Conservation (phyloP, 164 flowering plant species). For the Berberis vulgaris region DNA sequence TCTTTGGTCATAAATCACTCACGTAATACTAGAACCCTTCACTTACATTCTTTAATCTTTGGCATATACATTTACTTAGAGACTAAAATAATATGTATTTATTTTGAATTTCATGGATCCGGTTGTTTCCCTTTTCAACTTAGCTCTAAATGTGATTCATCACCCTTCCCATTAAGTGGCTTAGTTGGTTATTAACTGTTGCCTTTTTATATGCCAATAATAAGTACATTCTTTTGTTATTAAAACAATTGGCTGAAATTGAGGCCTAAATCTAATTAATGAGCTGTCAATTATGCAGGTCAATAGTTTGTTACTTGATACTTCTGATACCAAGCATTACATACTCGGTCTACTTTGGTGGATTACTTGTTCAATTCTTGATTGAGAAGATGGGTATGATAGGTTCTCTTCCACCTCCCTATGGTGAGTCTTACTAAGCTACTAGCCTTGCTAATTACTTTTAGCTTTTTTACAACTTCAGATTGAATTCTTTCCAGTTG, state of each 20-base stretch:
- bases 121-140: no score
- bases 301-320: slow-evolving; percentile 42
- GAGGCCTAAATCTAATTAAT: neutral
- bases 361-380: slow-evolving; percentile 70
- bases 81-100: neutral
- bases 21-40: slow-evolving; percentile 32
- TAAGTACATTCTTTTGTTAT: no score
- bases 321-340: slow-evolving; percentile 59
- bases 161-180: no score
- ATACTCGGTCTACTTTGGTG: slow-evolving; percentile 75
- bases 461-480: neutral
- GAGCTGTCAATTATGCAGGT: slow-evolving; percentile 40
- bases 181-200: no score
- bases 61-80: neutral
- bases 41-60: neutral
- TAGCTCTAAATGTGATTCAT: no score
- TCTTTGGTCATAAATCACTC: slow-evolving; percentile 41
- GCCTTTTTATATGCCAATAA: no score
- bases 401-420: slow-evolving; percentile 87
- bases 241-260: neutral
- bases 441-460: slow-evolving; percentile 6
- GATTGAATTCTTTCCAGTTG: no score
- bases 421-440: slow-evolving; percentile 51
- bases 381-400: slow-evolving; percentile 99
- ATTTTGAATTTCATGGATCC: no score